Percentiles rank a stretch among this genome's conserved stretches.
phyloP scores from a whole-genome alignment of 768 basidiomycete species.

The Suillus spraguei region DNA sequence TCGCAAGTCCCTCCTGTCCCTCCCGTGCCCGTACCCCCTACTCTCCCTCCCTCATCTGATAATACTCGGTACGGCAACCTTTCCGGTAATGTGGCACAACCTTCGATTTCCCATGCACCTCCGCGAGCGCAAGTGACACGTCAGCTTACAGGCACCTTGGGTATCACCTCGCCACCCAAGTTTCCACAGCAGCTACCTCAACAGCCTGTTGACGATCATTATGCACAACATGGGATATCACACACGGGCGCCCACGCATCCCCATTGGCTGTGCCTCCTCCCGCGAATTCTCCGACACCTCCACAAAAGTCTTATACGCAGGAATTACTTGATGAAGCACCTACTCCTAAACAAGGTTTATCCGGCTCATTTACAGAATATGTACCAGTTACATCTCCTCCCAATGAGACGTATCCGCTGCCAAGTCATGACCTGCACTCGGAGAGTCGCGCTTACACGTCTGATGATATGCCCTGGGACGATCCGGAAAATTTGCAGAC shows the following conservation, averaged over 20 bases:
- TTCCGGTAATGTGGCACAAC: not conserved
- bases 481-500: conserved; percentile 16
- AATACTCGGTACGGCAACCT: not conserved
- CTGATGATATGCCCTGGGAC: conserved; percentile 21
- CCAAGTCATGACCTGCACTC: conserved; percentile 7
- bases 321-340: conserved; percentile 4
- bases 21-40: conserved; percentile 16
- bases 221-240: not conserved
- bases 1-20: conserved; percentile 23
- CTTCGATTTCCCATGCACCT: conserved; percentile 11
- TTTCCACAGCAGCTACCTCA: conserved; percentile 8
- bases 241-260: not conserved
- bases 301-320: not conserved
- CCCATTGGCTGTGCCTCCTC: conserved; percentile 3
- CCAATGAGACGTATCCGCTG: not conserved
- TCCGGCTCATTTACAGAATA: not conserved
- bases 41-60: not conserved
- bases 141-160: not conserved
- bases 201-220: not conserved
- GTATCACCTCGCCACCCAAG: not conserved
- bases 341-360: conserved; percentile 11
- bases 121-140: conserved; percentile 6
- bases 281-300: conserved; percentile 3
- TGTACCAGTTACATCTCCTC: not conserved
- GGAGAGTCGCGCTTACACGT: conserved; percentile 13